These are phyloP conservation scores for Buddleja alternifolia DNA, from an alignment of 257 asterid species.

Conservation along the genomic window DNA sequence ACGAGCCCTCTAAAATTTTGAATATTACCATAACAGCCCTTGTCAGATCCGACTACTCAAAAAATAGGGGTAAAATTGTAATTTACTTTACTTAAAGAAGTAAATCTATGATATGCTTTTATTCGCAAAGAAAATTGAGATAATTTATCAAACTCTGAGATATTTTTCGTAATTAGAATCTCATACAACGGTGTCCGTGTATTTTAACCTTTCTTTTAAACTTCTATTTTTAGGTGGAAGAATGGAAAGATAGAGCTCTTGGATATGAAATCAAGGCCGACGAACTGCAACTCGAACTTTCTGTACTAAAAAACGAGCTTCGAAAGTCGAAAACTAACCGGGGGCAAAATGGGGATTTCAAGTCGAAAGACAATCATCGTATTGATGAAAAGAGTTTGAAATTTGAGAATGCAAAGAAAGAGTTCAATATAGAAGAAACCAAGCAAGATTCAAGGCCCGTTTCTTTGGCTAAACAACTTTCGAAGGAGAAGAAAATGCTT, in stretches of 20 bases:
- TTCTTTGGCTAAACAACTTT: slow-evolving; percentile 56
- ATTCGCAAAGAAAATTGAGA: no score
- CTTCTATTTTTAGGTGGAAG: slow-evolving; percentile 50
- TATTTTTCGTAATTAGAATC: no score
- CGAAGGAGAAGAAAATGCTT: slow-evolving; percentile 56
- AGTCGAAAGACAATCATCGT: slow-evolving; percentile 26
- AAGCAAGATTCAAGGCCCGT: slow-evolving; percentile 35
- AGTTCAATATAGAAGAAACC: slow-evolving; percentile 10
- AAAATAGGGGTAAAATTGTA: no score
- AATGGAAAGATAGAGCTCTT: slow-evolving; percentile 58
- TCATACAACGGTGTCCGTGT: no score
- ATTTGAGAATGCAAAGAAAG: no score
- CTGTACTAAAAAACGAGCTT: slow-evolving; percentile 36
- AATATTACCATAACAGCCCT: no score
- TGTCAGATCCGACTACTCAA: no score
- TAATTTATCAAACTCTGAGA: no score
- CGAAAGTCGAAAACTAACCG: slow-evolving; percentile 21
- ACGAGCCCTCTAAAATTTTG: no score
- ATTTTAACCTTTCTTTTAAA: no score
- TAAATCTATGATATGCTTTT: no score
- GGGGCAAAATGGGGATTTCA: slow-evolving; percentile 14
- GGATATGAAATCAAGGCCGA: slow-evolving; percentile 43
- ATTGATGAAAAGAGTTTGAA: slow-evolving; percentile 12
- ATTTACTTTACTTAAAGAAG: no score
- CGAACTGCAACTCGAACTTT: slow-evolving; percentile 41